Percentiles rank a stretch among this genome's conserved stretches.
phyloP scores from a whole-genome alignment of 441 rosid species.

The Pelargonium fulgidum region DNA sequence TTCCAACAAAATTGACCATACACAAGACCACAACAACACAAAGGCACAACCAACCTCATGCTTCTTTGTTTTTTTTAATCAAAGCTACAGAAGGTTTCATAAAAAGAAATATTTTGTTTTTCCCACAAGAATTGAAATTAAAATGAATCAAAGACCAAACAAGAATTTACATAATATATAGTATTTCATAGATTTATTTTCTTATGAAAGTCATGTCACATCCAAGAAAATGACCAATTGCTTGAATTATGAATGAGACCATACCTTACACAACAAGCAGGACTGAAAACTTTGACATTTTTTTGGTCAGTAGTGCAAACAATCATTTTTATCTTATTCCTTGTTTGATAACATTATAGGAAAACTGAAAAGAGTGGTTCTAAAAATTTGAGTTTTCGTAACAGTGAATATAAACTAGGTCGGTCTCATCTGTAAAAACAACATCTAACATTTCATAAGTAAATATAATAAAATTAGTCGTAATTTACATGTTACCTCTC shows the following conservation, averaged over 20 bases:
- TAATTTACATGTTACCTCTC: too few species aligned
- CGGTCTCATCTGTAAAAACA: too few species aligned
- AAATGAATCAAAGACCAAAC: background rate
- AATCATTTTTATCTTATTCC: too few species aligned
- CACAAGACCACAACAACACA: background rate
- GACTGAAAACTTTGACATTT: background rate
- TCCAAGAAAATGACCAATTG: background rate
- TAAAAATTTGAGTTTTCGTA: too few species aligned
- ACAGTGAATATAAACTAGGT: too few species aligned
- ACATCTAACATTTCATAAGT: too few species aligned
- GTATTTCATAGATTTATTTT: background rate
- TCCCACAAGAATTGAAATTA: background rate
- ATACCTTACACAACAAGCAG: slow-evolving; percentile 7
- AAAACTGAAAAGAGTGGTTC: too few species aligned
- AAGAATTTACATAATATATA: background rate
- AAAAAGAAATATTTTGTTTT: background rate
- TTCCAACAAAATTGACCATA: slow-evolving; percentile 7
- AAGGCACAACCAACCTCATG: background rate
- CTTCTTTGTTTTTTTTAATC: background rate
- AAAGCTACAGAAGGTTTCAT: slow-evolving; percentile 4
- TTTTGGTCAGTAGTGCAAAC: too few species aligned
- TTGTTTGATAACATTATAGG: too few species aligned
- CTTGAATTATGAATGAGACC: background rate
- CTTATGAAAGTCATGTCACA: background rate
- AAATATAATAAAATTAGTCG: too few species aligned